Evolutionary conservation across 2,329 filamentous ascomycete genomes (phyloP).

Genomic region (Verticillium longisporum): DNA sequence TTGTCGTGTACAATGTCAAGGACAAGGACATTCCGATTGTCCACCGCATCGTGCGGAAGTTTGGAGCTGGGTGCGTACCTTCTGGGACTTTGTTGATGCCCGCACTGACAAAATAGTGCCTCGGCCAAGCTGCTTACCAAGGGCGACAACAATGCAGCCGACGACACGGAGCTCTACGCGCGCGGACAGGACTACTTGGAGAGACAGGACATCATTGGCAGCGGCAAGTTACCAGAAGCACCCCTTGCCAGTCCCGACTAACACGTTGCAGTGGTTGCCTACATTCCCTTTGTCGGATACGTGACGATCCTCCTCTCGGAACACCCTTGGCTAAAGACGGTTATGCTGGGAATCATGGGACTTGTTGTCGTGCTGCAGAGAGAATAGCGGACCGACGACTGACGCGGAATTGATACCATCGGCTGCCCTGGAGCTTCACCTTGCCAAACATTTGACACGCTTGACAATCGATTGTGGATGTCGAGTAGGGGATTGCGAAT

Average conservation of each 20-base stretch:
- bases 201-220: constrained; percentile 86
- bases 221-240: constrained; percentile 19
- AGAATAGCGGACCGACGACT: constrained; percentile 50
- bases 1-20: constrained; percentile 71
- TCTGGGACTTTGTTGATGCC: constrained; percentile 1
- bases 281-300: constrained; percentile 92
- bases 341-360: constrained; percentile 91
- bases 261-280: constrained; percentile 60
- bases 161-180: constrained; percentile 87
- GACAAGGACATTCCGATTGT: constrained; percentile 98
- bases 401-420: neutral
- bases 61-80: constrained; percentile 43
- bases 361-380: constrained; percentile 86
- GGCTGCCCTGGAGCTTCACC: neutral
- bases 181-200: constrained; percentile 79
- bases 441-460: too few species aligned
- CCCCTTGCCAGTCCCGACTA: neutral
- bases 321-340: constrained; percentile 95
- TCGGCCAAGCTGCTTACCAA: constrained; percentile 81
- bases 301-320: constrained; percentile 94
- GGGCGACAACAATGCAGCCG: constrained; percentile 91
- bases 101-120: constrained; percentile 25
- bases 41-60: constrained; percentile 78
- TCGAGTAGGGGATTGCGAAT: too few species aligned
- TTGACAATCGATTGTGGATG: too few species aligned